Conservation (phyloP, 192 early-diverging fungal species). For the Podila clonocystis region DNA sequence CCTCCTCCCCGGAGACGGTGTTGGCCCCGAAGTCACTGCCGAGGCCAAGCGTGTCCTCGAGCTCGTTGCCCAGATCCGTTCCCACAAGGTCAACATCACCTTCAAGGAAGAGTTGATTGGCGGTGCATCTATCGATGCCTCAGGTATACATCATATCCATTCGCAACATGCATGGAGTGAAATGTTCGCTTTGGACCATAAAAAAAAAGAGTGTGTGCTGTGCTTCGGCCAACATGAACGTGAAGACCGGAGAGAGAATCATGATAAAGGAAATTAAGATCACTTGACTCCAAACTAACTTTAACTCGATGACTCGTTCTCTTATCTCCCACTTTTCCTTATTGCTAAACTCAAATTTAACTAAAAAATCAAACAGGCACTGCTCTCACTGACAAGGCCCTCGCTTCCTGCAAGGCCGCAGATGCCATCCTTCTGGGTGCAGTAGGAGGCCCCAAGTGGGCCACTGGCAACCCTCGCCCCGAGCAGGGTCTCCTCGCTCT, state of each 20-base stretch:
- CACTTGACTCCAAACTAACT: background rate
- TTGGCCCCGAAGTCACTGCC: constrained; percentile 94
- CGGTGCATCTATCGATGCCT: constrained; percentile 90
- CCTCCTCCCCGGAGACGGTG: constrained; percentile 92
- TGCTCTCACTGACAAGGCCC: constrained; percentile 86
- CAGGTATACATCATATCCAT: too few relatives aligned
- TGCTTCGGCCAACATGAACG: too few relatives aligned
- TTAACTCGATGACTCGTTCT: background rate
- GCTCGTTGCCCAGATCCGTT: constrained; percentile 72
- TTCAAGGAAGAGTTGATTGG: constrained; percentile 90
- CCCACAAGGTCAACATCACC: constrained; percentile 68
- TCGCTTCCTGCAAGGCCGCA: constrained; percentile 82
- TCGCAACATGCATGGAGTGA: too few relatives aligned
- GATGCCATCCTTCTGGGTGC: constrained; percentile 97
- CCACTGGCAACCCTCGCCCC: constrained; percentile 85
- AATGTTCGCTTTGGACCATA: too few relatives aligned
- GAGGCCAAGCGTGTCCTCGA: constrained; percentile 94
- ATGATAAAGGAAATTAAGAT: too few relatives aligned
- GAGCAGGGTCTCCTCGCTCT: constrained; percentile 95
- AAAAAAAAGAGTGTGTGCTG: too few relatives aligned
- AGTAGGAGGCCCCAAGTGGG: constrained; percentile 98
- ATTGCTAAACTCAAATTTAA: background rate
- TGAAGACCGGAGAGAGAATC: too few relatives aligned
- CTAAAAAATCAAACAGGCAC: constrained; percentile 22
- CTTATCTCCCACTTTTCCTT: background rate